Evolutionary conservation across 192 early-diverging fungal species (phyloP).

Genomic region (Umbelopsis isabellina): DNA sequence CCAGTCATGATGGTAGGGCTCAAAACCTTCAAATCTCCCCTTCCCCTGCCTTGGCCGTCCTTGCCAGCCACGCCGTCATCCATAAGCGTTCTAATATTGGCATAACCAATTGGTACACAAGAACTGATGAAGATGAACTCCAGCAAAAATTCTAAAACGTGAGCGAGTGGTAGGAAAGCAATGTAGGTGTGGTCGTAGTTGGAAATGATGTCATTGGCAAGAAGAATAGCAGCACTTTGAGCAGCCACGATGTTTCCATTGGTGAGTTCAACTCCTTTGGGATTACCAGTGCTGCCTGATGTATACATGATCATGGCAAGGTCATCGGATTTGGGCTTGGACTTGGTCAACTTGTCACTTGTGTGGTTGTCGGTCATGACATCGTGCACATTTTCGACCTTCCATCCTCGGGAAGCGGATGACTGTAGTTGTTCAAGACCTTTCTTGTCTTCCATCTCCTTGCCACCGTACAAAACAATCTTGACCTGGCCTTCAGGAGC

Average conservation of each 20-base stretch:
- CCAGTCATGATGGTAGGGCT: slow-evolving; percentile 79
- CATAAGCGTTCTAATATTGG: slow-evolving; percentile 72
- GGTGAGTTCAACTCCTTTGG: slow-evolving; percentile 76
- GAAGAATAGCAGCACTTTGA: slow-evolving; percentile 43
- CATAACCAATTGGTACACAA: slow-evolving; percentile 63
- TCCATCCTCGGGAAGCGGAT: not conserved
- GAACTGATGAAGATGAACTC: slow-evolving; percentile 72
- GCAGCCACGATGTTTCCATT: slow-evolving; percentile 70
- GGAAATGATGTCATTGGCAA: slow-evolving; percentile 30
- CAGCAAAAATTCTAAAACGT: slow-evolving; percentile 87
- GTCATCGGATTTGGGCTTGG: slow-evolving; percentile 54
- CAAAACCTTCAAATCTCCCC: slow-evolving; percentile 74
- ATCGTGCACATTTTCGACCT: not conserved
- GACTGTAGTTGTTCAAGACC: not conserved
- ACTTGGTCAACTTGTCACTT: not conserved
- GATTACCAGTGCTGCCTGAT: slow-evolving; percentile 69
- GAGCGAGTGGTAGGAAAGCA: slow-evolving; percentile 64
- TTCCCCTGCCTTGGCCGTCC: slow-evolving; percentile 51
- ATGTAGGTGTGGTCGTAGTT: slow-evolving; percentile 47
- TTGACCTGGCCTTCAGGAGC: slow-evolving; percentile 45
- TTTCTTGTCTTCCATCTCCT: slow-evolving; percentile 38
- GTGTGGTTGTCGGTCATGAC: not conserved
- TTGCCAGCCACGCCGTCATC: slow-evolving; percentile 59
- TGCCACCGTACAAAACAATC: slow-evolving; percentile 65
- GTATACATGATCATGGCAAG: slow-evolving; percentile 64